Conservation (phyloP, 768 basidiomycete genomes). For the Leccinellum albellum region DNA sequence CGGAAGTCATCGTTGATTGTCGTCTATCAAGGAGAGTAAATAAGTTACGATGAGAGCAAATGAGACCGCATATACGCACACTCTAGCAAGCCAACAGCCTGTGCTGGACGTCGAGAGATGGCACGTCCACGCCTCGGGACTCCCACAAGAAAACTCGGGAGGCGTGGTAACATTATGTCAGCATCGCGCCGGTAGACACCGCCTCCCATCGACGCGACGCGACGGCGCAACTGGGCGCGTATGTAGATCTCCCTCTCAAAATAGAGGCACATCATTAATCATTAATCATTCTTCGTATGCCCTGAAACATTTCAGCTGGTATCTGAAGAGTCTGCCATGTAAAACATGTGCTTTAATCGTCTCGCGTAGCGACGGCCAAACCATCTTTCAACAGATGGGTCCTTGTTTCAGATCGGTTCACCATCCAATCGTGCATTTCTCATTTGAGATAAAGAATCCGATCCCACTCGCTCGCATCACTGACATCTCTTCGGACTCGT, state of each 20-base stretch:
- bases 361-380: neutral
- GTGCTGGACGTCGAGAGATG: slow-evolving; percentile 30
- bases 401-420: neutral
- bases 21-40: slow-evolving; percentile 18
- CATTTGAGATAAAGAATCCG: neutral
- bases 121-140: slow-evolving; percentile 22
- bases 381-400: too few relatives aligned
- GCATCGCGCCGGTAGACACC: slow-evolving; percentile 8
- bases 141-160: slow-evolving; percentile 28
- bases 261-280: neutral
- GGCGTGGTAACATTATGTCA: slow-evolving; percentile 34
- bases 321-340: neutral
- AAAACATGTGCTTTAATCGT: neutral
- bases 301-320: neutral
- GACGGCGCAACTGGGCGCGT: neutral
- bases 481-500: too few relatives aligned
- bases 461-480: neutral
- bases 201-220: neutral
- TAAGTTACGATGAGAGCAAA: neutral
- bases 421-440: neutral
- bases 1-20: slow-evolving; percentile 36
- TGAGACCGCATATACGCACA: slow-evolving; percentile 14
- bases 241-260: neutral
- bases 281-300: neutral
- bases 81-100: slow-evolving; percentile 29